Conservation (phyloP, 192 early-diverging fungal species). For the Coemansia nantahalensis region DNA sequence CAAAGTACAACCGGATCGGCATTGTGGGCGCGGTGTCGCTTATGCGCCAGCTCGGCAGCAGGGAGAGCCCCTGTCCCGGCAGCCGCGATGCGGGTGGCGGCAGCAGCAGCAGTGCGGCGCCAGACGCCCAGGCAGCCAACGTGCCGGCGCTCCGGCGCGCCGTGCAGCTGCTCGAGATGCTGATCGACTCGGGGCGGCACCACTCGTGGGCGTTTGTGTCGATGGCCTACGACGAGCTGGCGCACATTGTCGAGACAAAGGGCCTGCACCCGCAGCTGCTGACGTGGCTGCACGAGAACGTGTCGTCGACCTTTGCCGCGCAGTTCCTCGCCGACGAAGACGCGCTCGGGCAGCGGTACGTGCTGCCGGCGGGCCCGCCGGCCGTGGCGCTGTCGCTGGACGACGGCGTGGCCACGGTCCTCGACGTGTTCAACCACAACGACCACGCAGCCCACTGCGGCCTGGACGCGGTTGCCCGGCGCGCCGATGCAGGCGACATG, state of each 20-base stretch:
- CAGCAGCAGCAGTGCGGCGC: slow-evolving; percentile 21
- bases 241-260: slow-evolving; percentile 58
- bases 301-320: slow-evolving; percentile 60
- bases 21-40: too few species aligned
- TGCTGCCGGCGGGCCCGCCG: slow-evolving; percentile 1
- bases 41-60: too few species aligned
- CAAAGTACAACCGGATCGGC: too few species aligned
- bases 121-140: slow-evolving; percentile 28
- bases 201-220: slow-evolving; percentile 62
- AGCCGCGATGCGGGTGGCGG: neutral
- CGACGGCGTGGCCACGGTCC: slow-evolving; percentile 23
- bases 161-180: slow-evolving; percentile 58
- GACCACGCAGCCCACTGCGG: slow-evolving; percentile 20
- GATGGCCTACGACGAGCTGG: slow-evolving; percentile 70
- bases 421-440: slow-evolving; percentile 46
- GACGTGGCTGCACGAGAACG: slow-evolving; percentile 67
- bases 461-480: slow-evolving; percentile 47
- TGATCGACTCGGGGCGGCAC: slow-evolving; percentile 44
- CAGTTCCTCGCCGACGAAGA: slow-evolving; percentile 55
- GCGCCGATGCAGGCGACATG: neutral
- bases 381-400: slow-evolving; percentile 29
- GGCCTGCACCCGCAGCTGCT: slow-evolving; percentile 57
- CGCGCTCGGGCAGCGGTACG: slow-evolving; percentile 21
- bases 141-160: slow-evolving; percentile 54
- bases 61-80: too few species aligned